Percentiles rank a stretch among this genome's conserved stretches.
phyloP scores from a whole-genome alignment of 495 filamentous ascomycete genomes.

The Terfezia claveryi region DNA sequence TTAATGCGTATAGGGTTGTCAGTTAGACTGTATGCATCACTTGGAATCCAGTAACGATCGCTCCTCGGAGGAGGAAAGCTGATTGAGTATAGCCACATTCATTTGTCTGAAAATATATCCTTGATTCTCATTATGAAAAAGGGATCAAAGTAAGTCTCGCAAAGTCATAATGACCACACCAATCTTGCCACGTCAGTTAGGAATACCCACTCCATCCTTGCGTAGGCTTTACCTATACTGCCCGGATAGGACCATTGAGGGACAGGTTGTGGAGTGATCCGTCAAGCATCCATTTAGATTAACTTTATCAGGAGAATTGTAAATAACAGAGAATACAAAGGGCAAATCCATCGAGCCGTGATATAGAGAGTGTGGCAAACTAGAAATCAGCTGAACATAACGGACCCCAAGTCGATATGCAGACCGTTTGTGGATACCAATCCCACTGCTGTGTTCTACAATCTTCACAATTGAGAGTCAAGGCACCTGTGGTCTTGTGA shows the following conservation, averaged over 20 bases:
- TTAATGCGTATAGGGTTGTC: too few relatives aligned
- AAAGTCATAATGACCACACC: conserved; percentile 9
- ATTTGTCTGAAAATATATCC: neutral
- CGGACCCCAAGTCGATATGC: conserved; percentile 17
- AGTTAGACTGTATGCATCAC: too few relatives aligned
- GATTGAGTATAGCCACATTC: neutral
- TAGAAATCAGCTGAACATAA: conserved; percentile 19
- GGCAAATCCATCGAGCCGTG: conserved; percentile 17
- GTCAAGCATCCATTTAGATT: conserved; percentile 16
- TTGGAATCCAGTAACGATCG: too few relatives aligned
- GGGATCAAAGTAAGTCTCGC: neutral
- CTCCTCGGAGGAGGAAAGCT: too few relatives aligned
- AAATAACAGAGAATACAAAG: conserved; percentile 16
- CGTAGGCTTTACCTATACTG: conserved; percentile 14
- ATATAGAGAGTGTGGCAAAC: conserved; percentile 13
- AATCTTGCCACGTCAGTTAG: conserved; percentile 21
- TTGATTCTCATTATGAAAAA: neutral
- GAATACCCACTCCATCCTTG: conserved; percentile 19
- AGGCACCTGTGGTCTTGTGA: conserved; percentile 20
- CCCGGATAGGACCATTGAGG: conserved; percentile 7
- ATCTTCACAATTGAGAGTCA: conserved; percentile 11
- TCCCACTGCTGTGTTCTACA: conserved; percentile 10
- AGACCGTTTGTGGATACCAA: conserved; percentile 18
- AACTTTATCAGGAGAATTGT: conserved; percentile 19
- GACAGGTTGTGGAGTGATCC: conserved; percentile 9